Evolutionary conservation across 805 yeast genomes (phyloP), one percentile per base, ranked within the genome.

Genomic region (Metschnikowia picachoensis): DNA sequence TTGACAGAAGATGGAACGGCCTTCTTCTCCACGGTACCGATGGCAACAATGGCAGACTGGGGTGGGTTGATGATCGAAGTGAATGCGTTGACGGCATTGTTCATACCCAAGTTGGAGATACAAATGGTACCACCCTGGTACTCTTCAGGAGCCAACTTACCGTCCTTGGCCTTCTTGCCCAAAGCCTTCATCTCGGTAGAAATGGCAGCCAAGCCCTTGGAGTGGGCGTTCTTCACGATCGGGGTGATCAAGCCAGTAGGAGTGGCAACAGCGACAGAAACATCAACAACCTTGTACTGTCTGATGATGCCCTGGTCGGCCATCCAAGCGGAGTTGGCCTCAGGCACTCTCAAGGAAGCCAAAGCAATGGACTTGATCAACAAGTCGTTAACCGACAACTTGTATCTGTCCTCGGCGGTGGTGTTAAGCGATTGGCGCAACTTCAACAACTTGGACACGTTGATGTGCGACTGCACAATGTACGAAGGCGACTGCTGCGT

Each of bases 51-150:
- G 41, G 96, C 83, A 42, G 91, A 78, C 73, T 92, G 99, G 44
- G 99, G 99, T 52, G 97, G 98, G 80, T 94, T 94, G 69, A 94
- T 84, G 71, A 94, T 94, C 32, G 99, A 92, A 29, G 99, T 92
- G 82, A 94, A 94, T 66, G 85, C 63, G 55, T 82, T 77, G 39
- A 92, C 97, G 46, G 99, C 98, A 48, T 74, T 80, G 82, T 94
- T 94, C 99, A 94, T 94, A 66, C 99, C 99, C 78, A 94, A 77
- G 85, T 94, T 94, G 56, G 98, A 94, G 64, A 94, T 92, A 68
- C 97, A 90, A 70, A 94, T 88, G 59, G 99, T 91, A 65, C 99
- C 99, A 61, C 99, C 99, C 79, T 89, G 96, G 84, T 87, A 94
- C 76, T 94, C 99, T 70, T 89, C 95, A 53, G 99, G 99, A 56